phyloP scores from a whole-genome alignment of 805 yeast genomes.

The Candida incommunis region DNA sequence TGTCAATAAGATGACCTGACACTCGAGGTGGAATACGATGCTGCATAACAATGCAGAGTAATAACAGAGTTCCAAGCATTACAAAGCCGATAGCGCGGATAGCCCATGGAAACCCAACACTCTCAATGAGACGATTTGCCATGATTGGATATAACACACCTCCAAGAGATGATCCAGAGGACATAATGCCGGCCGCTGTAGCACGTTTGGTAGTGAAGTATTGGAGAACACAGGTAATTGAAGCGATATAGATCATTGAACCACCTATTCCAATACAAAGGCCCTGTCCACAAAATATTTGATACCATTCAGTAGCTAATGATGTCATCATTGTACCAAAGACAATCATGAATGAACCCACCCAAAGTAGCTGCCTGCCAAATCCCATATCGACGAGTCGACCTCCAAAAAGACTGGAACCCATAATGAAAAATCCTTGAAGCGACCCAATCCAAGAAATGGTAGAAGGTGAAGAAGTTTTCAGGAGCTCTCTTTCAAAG shows the following conservation, averaged over 20 bases:
- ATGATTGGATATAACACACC: slow-evolving; percentile 35
- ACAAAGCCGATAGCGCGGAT: slow-evolving; percentile 35
- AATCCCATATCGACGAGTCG: slow-evolving; percentile 18
- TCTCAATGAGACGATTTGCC: slow-evolving; percentile 26
- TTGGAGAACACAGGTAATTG: slow-evolving; percentile 30
- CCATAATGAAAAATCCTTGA: not conserved
- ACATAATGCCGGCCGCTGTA: slow-evolving; percentile 31
- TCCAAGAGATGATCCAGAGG: slow-evolving; percentile 39
- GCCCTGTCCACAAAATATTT: slow-evolving; percentile 40
- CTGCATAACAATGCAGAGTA: slow-evolving; percentile 14
- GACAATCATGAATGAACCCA: slow-evolving; percentile 14
- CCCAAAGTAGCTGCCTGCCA: slow-evolving; percentile 12
- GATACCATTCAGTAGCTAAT: slow-evolving; percentile 29
- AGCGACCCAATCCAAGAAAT: slow-evolving; percentile 1
- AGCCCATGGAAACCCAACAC: slow-evolving; percentile 41
- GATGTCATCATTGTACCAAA: slow-evolving; percentile 17
- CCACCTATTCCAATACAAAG: slow-evolving; percentile 33
- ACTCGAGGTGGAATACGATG: slow-evolving; percentile 19
- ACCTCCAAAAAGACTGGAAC: slow-evolving; percentile 14
- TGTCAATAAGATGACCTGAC: slow-evolving; percentile 14
- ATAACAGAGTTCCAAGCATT: slow-evolving; percentile 17
- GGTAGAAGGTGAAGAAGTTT: not conserved
- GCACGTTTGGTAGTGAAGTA: slow-evolving; percentile 32
- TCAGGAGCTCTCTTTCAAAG: slow-evolving; percentile 6
- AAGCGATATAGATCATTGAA: slow-evolving; percentile 29